Evolutionary conservation across 2,329 filamentous ascomycete species (phyloP).

Genomic region (Fusarium haematococcum): DNA sequence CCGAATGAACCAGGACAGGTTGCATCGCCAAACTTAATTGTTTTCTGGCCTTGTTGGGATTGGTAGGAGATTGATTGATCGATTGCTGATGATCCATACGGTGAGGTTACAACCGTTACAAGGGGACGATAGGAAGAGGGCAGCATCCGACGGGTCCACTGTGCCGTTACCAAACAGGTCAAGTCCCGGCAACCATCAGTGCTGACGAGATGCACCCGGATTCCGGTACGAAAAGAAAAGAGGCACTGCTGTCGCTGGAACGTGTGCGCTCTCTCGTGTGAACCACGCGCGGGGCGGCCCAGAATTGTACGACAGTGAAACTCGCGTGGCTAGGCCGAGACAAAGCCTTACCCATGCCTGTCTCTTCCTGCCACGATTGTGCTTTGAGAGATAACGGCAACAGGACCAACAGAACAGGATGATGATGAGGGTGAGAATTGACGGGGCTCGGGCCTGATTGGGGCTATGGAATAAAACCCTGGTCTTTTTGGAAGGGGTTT

Average conservation of each 20-base stretch:
- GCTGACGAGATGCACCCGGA: not conserved
- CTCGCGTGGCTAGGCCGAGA: conserved; percentile 40
- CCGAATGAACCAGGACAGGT: conserved; percentile 5
- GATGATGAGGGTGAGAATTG: not conserved
- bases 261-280: conserved; percentile 7
- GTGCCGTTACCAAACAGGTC: not conserved
- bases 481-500: not conserved
- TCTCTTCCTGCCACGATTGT: conserved; percentile 9
- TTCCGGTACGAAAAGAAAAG: not conserved
- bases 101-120: conserved; percentile 2
- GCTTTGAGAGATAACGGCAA: not conserved
- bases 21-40: conserved; percentile 9
- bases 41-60: conserved; percentile 8
- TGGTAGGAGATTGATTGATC: conserved; percentile 12
- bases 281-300: not conserved
- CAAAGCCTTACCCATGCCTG: conserved; percentile 8
- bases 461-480: not conserved
- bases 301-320: conserved; percentile 16
- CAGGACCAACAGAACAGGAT: not conserved
- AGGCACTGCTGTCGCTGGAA: conserved; percentile 20
- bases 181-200: conserved; percentile 2
- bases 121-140: not conserved
- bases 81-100: conserved; percentile 5
- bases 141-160: not conserved
- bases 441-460: not conserved